A percentile compares a stretch with the other conserved stretches of the same genome.
phyloP scores from a whole-genome alignment of 2,329 filamentous ascomycete genomes.

The Annulohypoxylon truncatum region DNA sequence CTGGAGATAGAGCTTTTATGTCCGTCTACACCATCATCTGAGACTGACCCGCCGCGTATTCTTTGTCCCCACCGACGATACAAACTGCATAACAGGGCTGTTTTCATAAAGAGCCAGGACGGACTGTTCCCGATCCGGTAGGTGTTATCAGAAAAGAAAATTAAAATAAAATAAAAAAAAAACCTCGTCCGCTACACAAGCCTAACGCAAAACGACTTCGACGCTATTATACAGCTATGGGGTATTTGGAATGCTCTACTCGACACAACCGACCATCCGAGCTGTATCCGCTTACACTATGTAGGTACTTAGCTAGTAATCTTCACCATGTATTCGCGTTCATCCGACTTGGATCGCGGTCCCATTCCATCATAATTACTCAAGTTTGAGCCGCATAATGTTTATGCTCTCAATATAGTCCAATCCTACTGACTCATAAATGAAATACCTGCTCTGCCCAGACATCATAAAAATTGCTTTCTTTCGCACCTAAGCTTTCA shows the following conservation, averaged over 20 bases:
- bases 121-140: not conserved
- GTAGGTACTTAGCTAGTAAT: too few species aligned
- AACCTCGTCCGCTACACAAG: not conserved
- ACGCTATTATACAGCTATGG: not conserved
- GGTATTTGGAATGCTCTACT: not conserved
- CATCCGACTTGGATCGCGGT: not conserved
- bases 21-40: not conserved
- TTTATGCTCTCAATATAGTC: not conserved
- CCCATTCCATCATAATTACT: not conserved
- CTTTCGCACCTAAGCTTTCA: not conserved
- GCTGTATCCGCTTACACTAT: not conserved
- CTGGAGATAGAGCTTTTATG: not conserved
- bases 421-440: not conserved
- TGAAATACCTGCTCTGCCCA: not conserved
- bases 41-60: not conserved
- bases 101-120: not conserved
- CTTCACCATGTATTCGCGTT: not conserved
- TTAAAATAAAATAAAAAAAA: too few species aligned
- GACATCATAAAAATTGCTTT: not conserved
- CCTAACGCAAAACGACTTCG: not conserved
- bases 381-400: not conserved
- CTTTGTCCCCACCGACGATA: not conserved
- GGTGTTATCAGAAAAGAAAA: not conserved
- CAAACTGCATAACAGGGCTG: not conserved
- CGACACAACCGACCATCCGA: not conserved